Base-by-base conservation (phyloP, 768 basidiomycete genomes). In the Pulveroboletus sp. region DNA sequence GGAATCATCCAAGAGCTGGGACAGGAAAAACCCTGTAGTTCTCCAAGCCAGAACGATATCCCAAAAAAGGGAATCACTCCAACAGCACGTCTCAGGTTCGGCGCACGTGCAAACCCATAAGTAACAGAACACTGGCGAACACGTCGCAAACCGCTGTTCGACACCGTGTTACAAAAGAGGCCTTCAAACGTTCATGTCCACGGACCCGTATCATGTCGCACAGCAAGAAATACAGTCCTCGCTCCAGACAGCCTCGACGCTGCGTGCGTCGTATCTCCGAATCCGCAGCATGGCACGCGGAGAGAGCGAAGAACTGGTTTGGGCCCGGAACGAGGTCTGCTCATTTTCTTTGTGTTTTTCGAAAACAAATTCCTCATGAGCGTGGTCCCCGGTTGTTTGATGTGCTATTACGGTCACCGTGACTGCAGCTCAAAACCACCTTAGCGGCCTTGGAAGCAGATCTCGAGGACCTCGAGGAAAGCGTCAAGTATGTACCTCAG, bases 401-500 rank as follows among this genome's bases (percentile, higher is more conserved):
- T 49, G n/a, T 35, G 45, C 30, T 44, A 35, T 9, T 6, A 8
- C 8, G 32, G n/a, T 30, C 17, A 2, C 7, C 8, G 26, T 5
- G 17, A 14, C 27, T 37, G 5, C 64, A 91, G 86, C 71, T 96
- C 46, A 84, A 83, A 66, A 83, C 82, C 0, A 87, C 87, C 2
- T 76, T 98, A 8, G 77, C 81, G 1, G 71, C 84, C 2, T 71
- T 97, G 26, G 89, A 93, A 62, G 86, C 86, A 0, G 94, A 97
- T 70, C 65, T 95, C 21, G 90, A 93, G 53, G 93, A 93, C 64
- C 71, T 98, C n/a, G 93, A 96, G 43, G 91, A 92, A 62, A 93
- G 90, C 61, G 93, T 98, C 39, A 84, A 81, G 89, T 90, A 66
- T 56, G 79, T 42, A 1, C 1, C 43, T 48, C 21, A 35, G n/a